Evolutionary conservation across 306 rosid genomes (phyloP).

Genomic region (Begonia peltatifolia): DNA sequence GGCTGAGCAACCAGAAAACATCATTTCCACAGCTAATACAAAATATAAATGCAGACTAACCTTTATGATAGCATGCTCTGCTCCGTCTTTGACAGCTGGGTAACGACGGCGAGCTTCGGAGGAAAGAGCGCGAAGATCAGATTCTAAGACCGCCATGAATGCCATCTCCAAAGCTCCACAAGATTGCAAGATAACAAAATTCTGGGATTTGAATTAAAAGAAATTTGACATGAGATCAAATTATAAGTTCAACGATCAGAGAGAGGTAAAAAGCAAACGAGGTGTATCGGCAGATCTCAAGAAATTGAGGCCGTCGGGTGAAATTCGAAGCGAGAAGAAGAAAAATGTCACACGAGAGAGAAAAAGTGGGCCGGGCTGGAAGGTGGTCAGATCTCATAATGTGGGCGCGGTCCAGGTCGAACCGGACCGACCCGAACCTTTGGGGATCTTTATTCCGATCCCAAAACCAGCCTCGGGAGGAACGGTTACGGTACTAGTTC

Average conservation of each 20-base stretch:
- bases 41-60: conserved; percentile 18
- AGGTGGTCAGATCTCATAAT: no score
- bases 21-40: no score
- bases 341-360: no score
- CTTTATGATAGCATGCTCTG: conserved; percentile 91
- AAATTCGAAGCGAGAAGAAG: no score
- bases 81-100: conserved; percentile 89
- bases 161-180: conserved; percentile 32
- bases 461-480: no score
- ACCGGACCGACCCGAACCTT: no score
- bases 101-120: conserved; percentile 98
- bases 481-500: no score
- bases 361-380: no score
- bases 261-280: background rate
- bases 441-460: no score
- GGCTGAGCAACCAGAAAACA: no score
- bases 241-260: background rate
- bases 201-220: background rate
- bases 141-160: conserved; percentile 97
- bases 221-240: background rate
- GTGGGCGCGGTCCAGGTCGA: no score
- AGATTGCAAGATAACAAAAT: background rate
- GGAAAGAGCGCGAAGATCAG: conserved; percentile 97
- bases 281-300: background rate
- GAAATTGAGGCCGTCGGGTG: background rate